Evolutionary conservation across 2,329 filamentous ascomycete genomes (phyloP), one percentile per base, ranked within the genome.

Genomic region (Trichothecium sympodiale): DNA sequence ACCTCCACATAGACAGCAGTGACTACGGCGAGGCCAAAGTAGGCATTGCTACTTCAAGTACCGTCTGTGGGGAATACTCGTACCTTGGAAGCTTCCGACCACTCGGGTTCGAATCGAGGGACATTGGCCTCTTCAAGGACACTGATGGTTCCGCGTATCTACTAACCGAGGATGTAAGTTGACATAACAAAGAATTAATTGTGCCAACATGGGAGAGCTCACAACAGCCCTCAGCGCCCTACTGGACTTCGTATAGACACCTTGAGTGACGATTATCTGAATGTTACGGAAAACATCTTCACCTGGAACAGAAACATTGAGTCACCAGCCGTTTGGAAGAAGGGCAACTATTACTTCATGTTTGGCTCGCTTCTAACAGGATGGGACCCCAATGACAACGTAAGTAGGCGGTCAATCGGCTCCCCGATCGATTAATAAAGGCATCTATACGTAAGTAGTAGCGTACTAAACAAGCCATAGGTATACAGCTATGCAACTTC

Each of bases 331-430:
- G 60, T 83, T 26, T 50, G 78, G 37, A 82, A 81, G 53, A 64
- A 66, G 7, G 61, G 68, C 12, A 69, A 64, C 1, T 64, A 66
- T 0, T 83, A 80, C 53, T 82, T 71, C 53, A 71, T 82, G 57
- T 80, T 83, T 47, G 76, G 69, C 3, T 76, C 71, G 0, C 60
- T 67, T 30, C 49, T 73, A 10, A 72, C 66, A 1, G 69, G 69
- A 3, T 76, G 71, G 72, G 59, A 69, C 38, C 57, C 76, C 8
- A 80, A 80, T 42, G 77, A 81, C 49, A 82, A 82, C 46, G 62
- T 69, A 38, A 44, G 38, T 42, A 37, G 8, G 16, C n/a, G n/a
- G n/a, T n/a, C n/a, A n/a, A n/a, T n/a, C n/a, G n/a, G n/a, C n/a
- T n/a, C n/a, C n/a, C n/a, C n/a, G n/a, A n/a, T n/a, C n/a, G n/a